Conservation (phyloP, 108 stramenopile species). For the Stephanodiscus triporus region DNA sequence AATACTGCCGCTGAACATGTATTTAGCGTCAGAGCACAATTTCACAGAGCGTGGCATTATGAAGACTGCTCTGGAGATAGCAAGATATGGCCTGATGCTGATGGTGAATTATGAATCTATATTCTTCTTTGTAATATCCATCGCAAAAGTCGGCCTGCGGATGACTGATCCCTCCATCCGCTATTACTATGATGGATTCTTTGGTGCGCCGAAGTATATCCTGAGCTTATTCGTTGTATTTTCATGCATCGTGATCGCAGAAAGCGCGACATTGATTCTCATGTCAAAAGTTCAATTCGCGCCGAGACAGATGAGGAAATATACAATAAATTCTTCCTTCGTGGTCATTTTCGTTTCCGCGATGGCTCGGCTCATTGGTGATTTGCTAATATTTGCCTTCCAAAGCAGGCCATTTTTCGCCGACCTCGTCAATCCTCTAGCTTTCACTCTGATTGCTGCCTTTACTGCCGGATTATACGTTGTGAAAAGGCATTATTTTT, state of each 20-base stretch:
- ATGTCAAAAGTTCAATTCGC: slow-evolving; percentile 46
- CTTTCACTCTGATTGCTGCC: slow-evolving; percentile 21
- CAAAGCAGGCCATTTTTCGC: slow-evolving; percentile 33
- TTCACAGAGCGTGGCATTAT: slow-evolving; percentile 23
- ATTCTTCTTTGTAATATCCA: slow-evolving; percentile 23
- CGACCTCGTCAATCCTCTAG: slow-evolving; percentile 41
- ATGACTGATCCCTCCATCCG: slow-evolving; percentile 11
- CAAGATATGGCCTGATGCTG: slow-evolving; percentile 34
- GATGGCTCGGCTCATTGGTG: slow-evolving; percentile 27
- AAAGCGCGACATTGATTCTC: slow-evolving; percentile 33
- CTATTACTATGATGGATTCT: slow-evolving; percentile 27
- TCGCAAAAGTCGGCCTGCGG: slow-evolving; percentile 2
- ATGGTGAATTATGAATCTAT: slow-evolving; percentile 52
- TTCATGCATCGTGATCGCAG: slow-evolving; percentile 20
- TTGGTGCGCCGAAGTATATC: slow-evolving; percentile 38
- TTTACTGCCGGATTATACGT: slow-evolving; percentile 34
- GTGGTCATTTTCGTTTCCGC: slow-evolving; percentile 32
- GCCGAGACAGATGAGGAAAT: slow-evolving; percentile 30
- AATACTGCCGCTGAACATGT: slow-evolving; percentile 37
- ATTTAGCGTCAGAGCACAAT: slow-evolving; percentile 22
- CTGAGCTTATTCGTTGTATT: slow-evolving; percentile 30
- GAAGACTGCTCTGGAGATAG: slow-evolving; percentile 21
- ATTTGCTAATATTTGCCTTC: slow-evolving; percentile 23
- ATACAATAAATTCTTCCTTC: slow-evolving; percentile 39
- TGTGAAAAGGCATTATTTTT: slow-evolving; percentile 51